Base-by-base conservation (phyloP, 2,329 filamentous ascomycete genomes). In the Sphaerulina musiva region DNA sequence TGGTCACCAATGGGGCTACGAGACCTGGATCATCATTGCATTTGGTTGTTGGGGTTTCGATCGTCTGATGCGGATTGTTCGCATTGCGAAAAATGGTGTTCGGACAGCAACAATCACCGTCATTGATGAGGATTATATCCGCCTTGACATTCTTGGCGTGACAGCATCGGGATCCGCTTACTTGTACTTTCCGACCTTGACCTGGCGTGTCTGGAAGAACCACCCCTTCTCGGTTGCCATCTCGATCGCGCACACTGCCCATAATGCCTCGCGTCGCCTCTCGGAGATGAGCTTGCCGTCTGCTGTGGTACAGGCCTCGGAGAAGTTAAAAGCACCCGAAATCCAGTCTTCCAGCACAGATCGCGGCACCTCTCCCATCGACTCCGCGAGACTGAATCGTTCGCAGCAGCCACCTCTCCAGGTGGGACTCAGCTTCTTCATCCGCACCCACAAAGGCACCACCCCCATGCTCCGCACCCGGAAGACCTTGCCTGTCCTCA, bases 151-250 rank as follows among this genome's bases (percentile, higher is more conserved):
- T 10, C 64, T 64, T 1, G 73, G 70, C 3, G 56, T 75, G 5
- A 59, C 69, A 40, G 76, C 70, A 68, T 60, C 57, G 3, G 62
- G 68, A 2, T 72, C 77, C 47, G 73, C 68, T 0, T 80, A 78
- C 53, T 64, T 73, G 0, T 79, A 78, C 61, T 79, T 81, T 59
- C 78, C 78, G 0, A 74, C 72, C 0, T 60, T 79, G 1, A 71
- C 59, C 5, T 63, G 61, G 57, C 56, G 61, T 1, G 46, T 63
- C 2, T 81, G 78, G 78, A 77, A 80, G 61, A 80, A 77, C 44
- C 79, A 81, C 59, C 78, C 78, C 0, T 81, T 81, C 60, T 78
- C 76, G 0, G 61, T 78, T 26, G 55, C 70, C 38, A 51, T 45
- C 26, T 41, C 47, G 9, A 14, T 55, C 29, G 17, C 45, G n/a